phyloP scores from a whole-genome alignment of 2,329 filamentous ascomycete genomes.

The Aspergillus novoparasiticus region DNA sequence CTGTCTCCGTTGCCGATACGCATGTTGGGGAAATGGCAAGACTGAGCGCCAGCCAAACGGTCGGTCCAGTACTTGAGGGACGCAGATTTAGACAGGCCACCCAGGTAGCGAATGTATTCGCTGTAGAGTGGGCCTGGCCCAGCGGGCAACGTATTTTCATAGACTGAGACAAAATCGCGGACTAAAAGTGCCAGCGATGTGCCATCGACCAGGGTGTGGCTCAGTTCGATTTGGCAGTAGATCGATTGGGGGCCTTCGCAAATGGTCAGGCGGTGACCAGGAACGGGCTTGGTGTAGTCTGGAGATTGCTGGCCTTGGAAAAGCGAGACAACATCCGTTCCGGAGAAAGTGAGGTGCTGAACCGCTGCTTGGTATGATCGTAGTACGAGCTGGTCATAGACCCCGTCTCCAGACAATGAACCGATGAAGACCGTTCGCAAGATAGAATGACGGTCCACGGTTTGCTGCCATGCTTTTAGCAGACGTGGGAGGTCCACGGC shows the following conservation, averaged over 20 bases:
- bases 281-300: not conserved
- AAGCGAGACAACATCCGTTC: not conserved
- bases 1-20: not conserved
- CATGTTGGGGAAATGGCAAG: not conserved
- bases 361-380: not conserved
- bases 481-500: not conserved
- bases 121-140: not conserved
- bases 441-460: conserved; percentile 16
- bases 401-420: not conserved
- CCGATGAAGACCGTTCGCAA: conserved; percentile 20
- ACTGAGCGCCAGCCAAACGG: not conserved
- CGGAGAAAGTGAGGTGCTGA: not conserved
- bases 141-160: conserved; percentile 2
- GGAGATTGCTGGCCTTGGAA: not conserved
- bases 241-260: not conserved
- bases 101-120: conserved; percentile 8
- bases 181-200: conserved; percentile 10
- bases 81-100: not conserved
- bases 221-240: conserved; percentile 18
- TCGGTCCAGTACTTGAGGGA: not conserved
- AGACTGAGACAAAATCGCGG: conserved; percentile 13
- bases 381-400: not conserved
- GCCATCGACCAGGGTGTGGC: conserved; percentile 22
- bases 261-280: not conserved
- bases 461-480: conserved; percentile 13